Percentiles rank a stretch among this genome's conserved stretches.
These are phyloP conservation scores for Aureobasidium pullulans DNA, from an alignment of 2,329 filamentous ascomycete genomes.

Conservation along the genomic window DNA sequence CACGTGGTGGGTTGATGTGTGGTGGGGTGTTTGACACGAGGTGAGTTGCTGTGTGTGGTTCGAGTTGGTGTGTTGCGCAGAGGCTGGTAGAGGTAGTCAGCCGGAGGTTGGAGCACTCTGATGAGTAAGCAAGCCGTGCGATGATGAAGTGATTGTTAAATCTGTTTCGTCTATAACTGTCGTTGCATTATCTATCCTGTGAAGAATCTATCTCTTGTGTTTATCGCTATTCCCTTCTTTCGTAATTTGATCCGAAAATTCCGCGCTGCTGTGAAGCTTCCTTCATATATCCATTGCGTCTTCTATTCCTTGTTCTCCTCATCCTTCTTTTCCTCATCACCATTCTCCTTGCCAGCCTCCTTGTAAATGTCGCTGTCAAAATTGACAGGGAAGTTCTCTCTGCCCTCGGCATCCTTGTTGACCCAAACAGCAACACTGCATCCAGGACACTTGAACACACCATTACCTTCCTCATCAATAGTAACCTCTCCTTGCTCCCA, in stretches of 20 bases:
- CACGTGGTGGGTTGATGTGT: no score
- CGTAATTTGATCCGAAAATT: no score
- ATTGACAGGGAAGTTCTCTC: constrained; percentile 36
- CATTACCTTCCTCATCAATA: constrained; percentile 54
- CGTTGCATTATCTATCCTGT: background rate
- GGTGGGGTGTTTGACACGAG: no score
- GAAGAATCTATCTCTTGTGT: background rate
- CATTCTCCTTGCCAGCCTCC: constrained; percentile 7
- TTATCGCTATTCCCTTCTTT: background rate
- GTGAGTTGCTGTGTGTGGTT: no score
- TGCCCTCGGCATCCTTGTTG: constrained; percentile 47
- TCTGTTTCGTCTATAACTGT: background rate
- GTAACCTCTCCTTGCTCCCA: constrained; percentile 49
- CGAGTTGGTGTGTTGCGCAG: no score
- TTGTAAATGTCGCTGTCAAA: constrained; percentile 21
- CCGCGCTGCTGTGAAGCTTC: background rate
- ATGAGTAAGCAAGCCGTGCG: no score
- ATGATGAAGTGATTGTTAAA: no score
- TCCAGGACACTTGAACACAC: constrained; percentile 47
- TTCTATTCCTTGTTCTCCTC: constrained; percentile 1
- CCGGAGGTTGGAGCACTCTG: no score
- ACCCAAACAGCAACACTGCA: constrained; percentile 57
- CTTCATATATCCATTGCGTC: background rate
- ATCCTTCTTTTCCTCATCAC: background rate
- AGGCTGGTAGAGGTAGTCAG: no score